phyloP scores from a whole-genome alignment of 805 yeast genomes.

The Schwanniomyces pseudopolymorphus region DNA sequence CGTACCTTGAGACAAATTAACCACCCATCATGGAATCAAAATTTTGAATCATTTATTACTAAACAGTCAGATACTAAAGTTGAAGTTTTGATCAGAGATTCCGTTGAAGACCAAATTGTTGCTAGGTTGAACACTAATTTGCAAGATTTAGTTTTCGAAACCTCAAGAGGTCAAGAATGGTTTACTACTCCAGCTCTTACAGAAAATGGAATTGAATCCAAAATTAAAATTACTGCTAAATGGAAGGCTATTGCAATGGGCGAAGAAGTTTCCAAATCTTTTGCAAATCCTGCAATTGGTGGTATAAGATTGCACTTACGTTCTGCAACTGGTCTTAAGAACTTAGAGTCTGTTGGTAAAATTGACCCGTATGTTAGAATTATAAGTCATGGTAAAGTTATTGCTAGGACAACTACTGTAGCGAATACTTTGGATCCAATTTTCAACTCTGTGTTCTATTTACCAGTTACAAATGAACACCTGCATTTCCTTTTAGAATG shows the following conservation, averaged over 20 bases:
- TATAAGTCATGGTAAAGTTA: constrained; percentile 54
- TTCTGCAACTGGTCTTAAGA: constrained; percentile 49
- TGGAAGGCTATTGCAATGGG: constrained; percentile 71
- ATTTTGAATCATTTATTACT: constrained; percentile 59
- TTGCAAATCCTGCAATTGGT: constrained; percentile 63
- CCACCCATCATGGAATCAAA: constrained; percentile 71
- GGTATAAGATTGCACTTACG: constrained; percentile 60
- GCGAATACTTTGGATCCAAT: constrained; percentile 55
- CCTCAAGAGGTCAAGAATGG: constrained; percentile 49
- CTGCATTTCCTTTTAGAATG: constrained; percentile 59
- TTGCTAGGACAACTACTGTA: constrained; percentile 54
- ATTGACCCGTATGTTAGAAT: constrained; percentile 75
- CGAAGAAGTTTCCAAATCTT: constrained; percentile 45
- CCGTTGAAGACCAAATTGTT: constrained; percentile 52
- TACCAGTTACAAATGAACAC: constrained; percentile 60
- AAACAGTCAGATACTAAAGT: constrained; percentile 58
- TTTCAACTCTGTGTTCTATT: constrained; percentile 58
- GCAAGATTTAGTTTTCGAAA: constrained; percentile 53
- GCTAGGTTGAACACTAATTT: constrained; percentile 54
- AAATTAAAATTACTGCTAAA: constrained; percentile 51
- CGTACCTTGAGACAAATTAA: constrained; percentile 66
- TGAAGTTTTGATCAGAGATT: constrained; percentile 60
- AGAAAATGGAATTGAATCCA: constrained; percentile 36
- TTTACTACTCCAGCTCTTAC: constrained; percentile 47
- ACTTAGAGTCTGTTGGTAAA: constrained; percentile 66